Evolutionary conservation across 495 filamentous ascomycete species (phyloP).

Genomic region (Jackrogersella minutella): DNA sequence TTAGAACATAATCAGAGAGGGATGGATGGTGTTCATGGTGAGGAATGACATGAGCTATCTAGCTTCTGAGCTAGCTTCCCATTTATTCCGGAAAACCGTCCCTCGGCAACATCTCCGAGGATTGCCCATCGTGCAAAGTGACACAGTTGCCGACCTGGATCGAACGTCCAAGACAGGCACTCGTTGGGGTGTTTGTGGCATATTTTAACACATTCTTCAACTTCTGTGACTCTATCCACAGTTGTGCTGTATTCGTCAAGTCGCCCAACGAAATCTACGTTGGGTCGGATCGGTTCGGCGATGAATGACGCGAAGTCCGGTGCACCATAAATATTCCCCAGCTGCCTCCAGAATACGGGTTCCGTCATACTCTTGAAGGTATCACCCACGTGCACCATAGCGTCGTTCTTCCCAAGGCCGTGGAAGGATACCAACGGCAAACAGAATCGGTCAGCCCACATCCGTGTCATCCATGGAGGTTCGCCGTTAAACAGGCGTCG

Average conservation of each 20-base stretch:
- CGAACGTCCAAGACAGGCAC: constrained; percentile 58
- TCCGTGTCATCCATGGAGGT: constrained; percentile 49
- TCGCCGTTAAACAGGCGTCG: constrained; percentile 58
- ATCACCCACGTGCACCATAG: constrained; percentile 49
- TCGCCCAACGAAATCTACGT: constrained; percentile 52
- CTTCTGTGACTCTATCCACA: constrained; percentile 40
- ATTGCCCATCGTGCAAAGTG: constrained; percentile 55
- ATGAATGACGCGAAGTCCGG: constrained; percentile 44
- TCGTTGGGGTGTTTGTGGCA: constrained; percentile 37
- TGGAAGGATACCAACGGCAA: constrained; percentile 53
- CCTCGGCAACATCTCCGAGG: constrained; percentile 47
- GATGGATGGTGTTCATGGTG: not conserved
- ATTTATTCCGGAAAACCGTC: constrained; percentile 48
- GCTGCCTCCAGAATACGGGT: constrained; percentile 51
- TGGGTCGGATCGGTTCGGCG: constrained; percentile 37
- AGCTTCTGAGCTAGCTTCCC: constrained; percentile 37
- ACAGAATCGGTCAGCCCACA: constrained; percentile 53
- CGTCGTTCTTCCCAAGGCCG: constrained; percentile 42
- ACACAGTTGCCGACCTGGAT: constrained; percentile 42
- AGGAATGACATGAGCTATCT: constrained; percentile 33
- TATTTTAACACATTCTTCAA: constrained; percentile 43
- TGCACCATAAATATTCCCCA: constrained; percentile 50
- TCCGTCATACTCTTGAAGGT: constrained; percentile 45
- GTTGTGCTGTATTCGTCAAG: constrained; percentile 46
- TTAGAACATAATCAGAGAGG: not conserved